Percentiles rank a stretch among this genome's conserved stretches.
Conservation (phyloP, 2,329 filamentous ascomycete genomes). For the Penicillium occitanis region DNA sequence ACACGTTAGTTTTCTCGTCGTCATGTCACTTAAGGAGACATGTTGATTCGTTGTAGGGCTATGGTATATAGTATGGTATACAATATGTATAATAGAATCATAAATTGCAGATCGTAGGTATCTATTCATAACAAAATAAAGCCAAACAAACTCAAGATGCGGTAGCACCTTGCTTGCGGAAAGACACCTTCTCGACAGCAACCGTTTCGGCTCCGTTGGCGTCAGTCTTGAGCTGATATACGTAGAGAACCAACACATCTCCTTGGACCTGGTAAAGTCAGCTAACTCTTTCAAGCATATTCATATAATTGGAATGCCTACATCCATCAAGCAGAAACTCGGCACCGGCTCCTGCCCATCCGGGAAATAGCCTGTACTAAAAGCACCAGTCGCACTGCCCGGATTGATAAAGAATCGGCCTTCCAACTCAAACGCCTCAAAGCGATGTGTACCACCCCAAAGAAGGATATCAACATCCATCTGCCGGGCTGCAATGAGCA, state of each 20-base stretch:
- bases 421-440: conserved; percentile 71
- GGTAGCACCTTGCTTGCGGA: conserved; percentile 71
- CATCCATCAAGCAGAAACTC: conserved; percentile 97
- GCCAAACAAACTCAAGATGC: conserved; percentile 44
- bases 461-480: conserved; percentile 70
- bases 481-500: conserved; percentile 67
- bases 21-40: background rate
- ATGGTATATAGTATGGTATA: conserved; percentile 1
- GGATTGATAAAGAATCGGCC: conserved; percentile 72
- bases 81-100: background rate
- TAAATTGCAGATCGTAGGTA: conserved; percentile 9
- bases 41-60: background rate
- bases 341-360: conserved; percentile 71
- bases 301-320: conserved; percentile 37
- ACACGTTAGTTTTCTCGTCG: background rate
- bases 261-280: conserved; percentile 73
- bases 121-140: conserved; percentile 13
- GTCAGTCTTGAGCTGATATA: conserved; percentile 81
- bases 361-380: conserved; percentile 60
- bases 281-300: conserved; percentile 1
- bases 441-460: conserved; percentile 69
- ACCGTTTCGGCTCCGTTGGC: conserved; percentile 75
- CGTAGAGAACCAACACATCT: conserved; percentile 91
- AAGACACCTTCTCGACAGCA: conserved; percentile 82
- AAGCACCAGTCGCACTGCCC: conserved; percentile 66